Evolutionary conservation across 148 eudicot species (phyloP), one percentile per base, ranked within the genome.

Genomic region (Silene uniflora): DNA sequence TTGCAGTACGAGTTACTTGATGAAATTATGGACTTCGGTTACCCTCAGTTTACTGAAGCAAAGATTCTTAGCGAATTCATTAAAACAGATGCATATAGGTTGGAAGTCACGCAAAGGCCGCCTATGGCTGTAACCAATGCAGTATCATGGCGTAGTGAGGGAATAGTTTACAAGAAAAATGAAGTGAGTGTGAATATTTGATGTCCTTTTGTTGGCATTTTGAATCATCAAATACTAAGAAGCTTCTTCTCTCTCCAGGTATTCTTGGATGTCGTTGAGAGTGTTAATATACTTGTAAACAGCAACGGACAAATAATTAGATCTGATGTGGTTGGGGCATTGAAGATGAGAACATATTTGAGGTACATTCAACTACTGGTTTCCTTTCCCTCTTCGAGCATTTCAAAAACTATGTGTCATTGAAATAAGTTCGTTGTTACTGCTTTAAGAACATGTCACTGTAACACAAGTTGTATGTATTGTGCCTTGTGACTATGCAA

Each of bases 21-120:
- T 35, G 98, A 95, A 83, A 92, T 95, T 73, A 95, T 95, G 98
- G 98, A 95, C 79, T 95, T 92, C 68, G 98, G 98, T 18, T 95
- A 95, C 86, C 98, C 98, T 73, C 98, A 92, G 76, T 95, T 84
- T 81, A 95, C 97, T 10, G 98, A 92, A 85, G 98, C 97, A 58
- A 95, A 89, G 82, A 95, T 95, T 84, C 92, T 95, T 16, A 92
- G 92, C 35, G 98, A 95, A 80, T 95, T 91, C 76, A 95, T 95
- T 59, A 95, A 95, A 83, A 95, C 98, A 16, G 97, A 95, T 86
- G 98, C 98, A 24, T 95, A 95, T 59, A 90, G 93, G 85, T 92
- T 95, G 98, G 98, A 95, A 82, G 96, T 89, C 69, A 67, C 92
- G 60, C 98, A 95, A 82, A 87, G 97, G 83, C 98, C 98, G 83